phyloP scores from a whole-genome alignment of 2,329 filamentous ascomycete species.

The Chrysoporthe austroafricana region DNA sequence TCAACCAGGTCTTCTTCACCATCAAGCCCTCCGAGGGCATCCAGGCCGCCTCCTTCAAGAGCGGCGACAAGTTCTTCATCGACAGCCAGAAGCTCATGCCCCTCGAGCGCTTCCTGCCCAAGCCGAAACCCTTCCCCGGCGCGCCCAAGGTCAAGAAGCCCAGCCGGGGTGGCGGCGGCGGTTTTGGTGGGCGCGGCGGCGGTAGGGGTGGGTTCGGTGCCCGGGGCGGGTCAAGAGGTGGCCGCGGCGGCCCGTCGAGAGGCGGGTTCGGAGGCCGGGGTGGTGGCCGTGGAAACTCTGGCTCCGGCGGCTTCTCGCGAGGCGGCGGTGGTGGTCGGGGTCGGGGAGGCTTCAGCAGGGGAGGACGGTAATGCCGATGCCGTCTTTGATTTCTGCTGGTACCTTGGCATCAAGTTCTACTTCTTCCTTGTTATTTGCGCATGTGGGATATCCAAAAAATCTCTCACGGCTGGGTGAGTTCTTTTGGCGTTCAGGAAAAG shows the following conservation, averaged over 20 bases:
- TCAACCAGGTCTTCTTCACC: slow-evolving; percentile 98
- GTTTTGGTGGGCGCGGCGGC: slow-evolving; percentile 49
- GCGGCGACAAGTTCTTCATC: slow-evolving; percentile 97
- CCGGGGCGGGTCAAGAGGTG: slow-evolving; percentile 37
- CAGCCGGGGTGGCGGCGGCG: slow-evolving; percentile 69
- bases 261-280: slow-evolving; percentile 33
- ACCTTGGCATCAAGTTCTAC: slow-evolving; percentile 20
- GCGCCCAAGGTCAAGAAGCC: slow-evolving; percentile 55
- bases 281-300: slow-evolving; percentile 32
- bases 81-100: slow-evolving; percentile 92
- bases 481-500: slow-evolving; percentile 29
- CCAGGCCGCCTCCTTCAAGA: slow-evolving; percentile 90
- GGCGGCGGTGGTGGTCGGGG: slow-evolving; percentile 39
- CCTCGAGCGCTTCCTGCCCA: slow-evolving; percentile 93
- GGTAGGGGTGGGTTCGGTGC: slow-evolving; percentile 37
- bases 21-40: slow-evolving; percentile 97
- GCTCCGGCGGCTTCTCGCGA: slow-evolving; percentile 32
- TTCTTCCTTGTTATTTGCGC: slow-evolving; percentile 15
- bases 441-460: slow-evolving; percentile 21
- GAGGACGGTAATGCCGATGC: slow-evolving; percentile 25
- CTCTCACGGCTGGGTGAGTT: slow-evolving; percentile 26
- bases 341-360: slow-evolving; percentile 41
- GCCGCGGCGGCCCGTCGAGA: slow-evolving; percentile 37
- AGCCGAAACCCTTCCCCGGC: slow-evolving; percentile 76
- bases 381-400: background rate